A percentile compares a stretch with the other conserved stretches of the same genome.
phyloP scores from a whole-genome alignment of 208 protist species.

The Wallacemonas sp. region DNA sequence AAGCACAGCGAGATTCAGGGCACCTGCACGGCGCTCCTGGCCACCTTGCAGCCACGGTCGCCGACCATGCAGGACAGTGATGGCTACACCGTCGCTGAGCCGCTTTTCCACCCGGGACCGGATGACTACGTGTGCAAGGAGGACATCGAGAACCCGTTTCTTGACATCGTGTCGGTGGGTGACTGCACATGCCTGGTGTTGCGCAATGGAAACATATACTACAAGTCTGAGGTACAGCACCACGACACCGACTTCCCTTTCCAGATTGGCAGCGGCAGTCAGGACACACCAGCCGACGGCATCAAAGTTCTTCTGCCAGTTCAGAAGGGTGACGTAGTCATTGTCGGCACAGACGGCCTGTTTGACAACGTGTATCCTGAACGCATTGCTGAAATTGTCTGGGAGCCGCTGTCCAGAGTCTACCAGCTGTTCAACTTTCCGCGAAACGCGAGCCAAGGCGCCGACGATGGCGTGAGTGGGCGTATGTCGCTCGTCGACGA shows the following conservation, averaged over 20 bases:
- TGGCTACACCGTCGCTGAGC: conserved; percentile 26
- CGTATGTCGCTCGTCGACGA: conserved; percentile 33
- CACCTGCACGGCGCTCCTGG: conserved; percentile 64
- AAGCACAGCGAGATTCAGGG: conserved; percentile 51
- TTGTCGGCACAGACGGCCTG: conserved; percentile 70
- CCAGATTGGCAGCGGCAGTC: conserved; percentile 62
- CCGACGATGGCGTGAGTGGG: conserved; percentile 9
- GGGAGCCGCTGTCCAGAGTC: conserved; percentile 28
- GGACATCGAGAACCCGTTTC: conserved; percentile 18
- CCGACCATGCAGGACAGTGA: conserved; percentile 35
- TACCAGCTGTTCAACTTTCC: conserved; percentile 25
- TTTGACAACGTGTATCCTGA: conserved; percentile 73
- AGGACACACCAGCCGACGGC: conserved; percentile 40
- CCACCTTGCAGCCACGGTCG: conserved; percentile 51
- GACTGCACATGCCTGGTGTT: conserved; percentile 64
- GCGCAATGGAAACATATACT: conserved; percentile 42
- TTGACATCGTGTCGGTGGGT: conserved; percentile 61
- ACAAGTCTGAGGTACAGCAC: conserved; percentile 47
- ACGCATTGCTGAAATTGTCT: conserved; percentile 36
- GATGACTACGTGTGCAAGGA: conserved; percentile 7
- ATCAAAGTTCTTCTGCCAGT: conserved; percentile 44
- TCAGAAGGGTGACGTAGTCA: conserved; percentile 48
- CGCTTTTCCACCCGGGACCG: conserved; percentile 12
- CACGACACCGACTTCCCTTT: conserved; percentile 71
- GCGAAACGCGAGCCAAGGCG: not conserved